phyloP scores from a whole-genome alignment of 139 green algal species.

The Picochlorum sp. region DNA sequence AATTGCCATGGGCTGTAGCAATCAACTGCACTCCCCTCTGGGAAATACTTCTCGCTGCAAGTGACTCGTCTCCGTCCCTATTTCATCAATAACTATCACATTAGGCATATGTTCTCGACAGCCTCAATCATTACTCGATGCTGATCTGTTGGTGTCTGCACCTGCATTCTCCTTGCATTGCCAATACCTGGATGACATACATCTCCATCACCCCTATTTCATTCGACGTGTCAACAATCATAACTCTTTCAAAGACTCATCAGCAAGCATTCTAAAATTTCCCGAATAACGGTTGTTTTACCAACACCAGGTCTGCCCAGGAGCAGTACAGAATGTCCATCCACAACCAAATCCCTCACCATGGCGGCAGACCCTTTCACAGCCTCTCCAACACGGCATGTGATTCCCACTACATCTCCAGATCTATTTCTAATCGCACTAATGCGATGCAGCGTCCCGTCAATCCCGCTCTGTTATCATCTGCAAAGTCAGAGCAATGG shows the following conservation, averaged over 20 bases:
- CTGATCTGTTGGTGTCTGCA: constrained; percentile 32
- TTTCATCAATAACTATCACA: constrained; percentile 75
- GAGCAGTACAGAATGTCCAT: constrained; percentile 19
- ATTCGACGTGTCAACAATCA: constrained; percentile 90
- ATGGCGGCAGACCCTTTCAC: constrained; percentile 50
- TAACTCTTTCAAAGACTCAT: constrained; percentile 42
- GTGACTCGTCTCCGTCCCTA: constrained; percentile 54
- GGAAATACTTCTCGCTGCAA: constrained; percentile 61
- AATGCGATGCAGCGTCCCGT: constrained; percentile 89
- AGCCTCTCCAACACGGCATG: constrained; percentile 59
- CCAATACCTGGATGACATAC: constrained; percentile 62
- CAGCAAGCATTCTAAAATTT: constrained; percentile 58
- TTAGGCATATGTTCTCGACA: constrained; percentile 88
- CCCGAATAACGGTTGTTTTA: constrained; percentile 79
- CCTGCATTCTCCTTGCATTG: constrained; percentile 52
- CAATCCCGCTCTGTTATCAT: constrained; percentile 66
- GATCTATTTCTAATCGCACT: constrained; percentile 69
- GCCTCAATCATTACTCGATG: constrained; percentile 68
- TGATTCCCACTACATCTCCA: constrained; percentile 63
- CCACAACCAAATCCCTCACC: constrained; percentile 28
- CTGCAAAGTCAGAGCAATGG: constrained; percentile 6
- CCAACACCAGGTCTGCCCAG: constrained; percentile 50
- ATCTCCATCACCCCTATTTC: constrained; percentile 89
- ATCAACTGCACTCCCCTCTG: constrained; percentile 77
- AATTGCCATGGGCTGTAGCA: constrained; percentile 61